These are phyloP conservation scores for Cryptococcus sp. DNA, from an alignment of 1,284 basidiomycete species.

Conservation along the genomic window DNA sequence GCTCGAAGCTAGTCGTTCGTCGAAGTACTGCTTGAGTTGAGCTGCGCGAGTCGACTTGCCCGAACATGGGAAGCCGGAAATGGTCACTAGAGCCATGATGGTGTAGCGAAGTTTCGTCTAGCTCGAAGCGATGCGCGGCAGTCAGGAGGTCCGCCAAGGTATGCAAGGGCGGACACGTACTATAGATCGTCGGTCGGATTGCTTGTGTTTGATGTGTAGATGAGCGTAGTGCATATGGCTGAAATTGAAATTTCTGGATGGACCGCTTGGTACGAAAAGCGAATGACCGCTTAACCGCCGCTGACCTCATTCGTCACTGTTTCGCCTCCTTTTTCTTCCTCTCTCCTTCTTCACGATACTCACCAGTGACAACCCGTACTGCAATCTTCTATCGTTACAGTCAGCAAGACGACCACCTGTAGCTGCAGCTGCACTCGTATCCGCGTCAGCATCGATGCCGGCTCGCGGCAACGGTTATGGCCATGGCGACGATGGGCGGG, in stretches of 20 bases:
- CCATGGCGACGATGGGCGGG: neutral
- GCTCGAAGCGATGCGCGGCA: too few relatives aligned
- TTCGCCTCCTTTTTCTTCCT: neutral
- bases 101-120: neutral
- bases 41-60: slow-evolving; percentile 78
- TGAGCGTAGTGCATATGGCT: too few relatives aligned
- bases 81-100: slow-evolving; percentile 86
- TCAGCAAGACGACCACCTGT: too few relatives aligned
- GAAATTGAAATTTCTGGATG: slow-evolving; percentile 6
- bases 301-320: slow-evolving; percentile 9
- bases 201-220: too few relatives aligned
- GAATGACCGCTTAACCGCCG: slow-evolving; percentile 3
- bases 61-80: slow-evolving; percentile 85
- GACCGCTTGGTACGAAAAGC: neutral
- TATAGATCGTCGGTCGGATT: too few relatives aligned
- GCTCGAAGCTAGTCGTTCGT: slow-evolving; percentile 59
- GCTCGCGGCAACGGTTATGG: slow-evolving; percentile 3
- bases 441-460: neutral
- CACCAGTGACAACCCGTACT: too few relatives aligned
- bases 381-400: too few relatives aligned
- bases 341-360: too few relatives aligned
- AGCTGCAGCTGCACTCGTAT: too few relatives aligned
- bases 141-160: neutral
- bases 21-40: slow-evolving; percentile 67
- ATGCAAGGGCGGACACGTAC: neutral